Evolutionary conservation across 768 basidiomycete genomes (phyloP).

Genomic region (Favolaschia claudopus): DNA sequence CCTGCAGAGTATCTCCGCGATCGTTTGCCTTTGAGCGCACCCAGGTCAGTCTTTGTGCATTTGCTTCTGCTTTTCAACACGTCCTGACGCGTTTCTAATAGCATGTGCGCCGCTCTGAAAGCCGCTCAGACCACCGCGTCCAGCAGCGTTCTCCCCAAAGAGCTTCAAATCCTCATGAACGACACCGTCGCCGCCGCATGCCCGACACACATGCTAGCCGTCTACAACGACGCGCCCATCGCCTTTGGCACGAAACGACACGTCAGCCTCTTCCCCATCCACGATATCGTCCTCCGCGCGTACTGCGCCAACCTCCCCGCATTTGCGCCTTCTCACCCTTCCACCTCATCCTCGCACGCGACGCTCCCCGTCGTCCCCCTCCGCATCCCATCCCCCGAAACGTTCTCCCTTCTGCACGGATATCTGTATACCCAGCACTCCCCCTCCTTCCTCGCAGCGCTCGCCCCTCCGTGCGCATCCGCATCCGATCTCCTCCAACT

Average conservation of each 20-base stretch:
- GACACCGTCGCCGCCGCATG: slow-evolving; percentile 25
- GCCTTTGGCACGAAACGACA: slow-evolving; percentile 26
- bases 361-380: slow-evolving; percentile 69
- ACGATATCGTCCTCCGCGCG: slow-evolving; percentile 51
- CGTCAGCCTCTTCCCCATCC: slow-evolving; percentile 49
- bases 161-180: slow-evolving; percentile 35
- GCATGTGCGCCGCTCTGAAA: slow-evolving; percentile 26
- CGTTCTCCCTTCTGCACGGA: slow-evolving; percentile 64
- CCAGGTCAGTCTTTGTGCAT: slow-evolving; percentile 26
- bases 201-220: slow-evolving; percentile 46
- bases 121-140: neutral
- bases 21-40: slow-evolving; percentile 10
- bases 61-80: neutral
- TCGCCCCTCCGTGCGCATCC: slow-evolving; percentile 38
- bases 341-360: neutral
- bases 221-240: slow-evolving; percentile 38
- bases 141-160: slow-evolving; percentile 23
- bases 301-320: slow-evolving; percentile 47
- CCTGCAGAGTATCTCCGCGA: slow-evolving; percentile 31
- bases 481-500: slow-evolving; percentile 22
- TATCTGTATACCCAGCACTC: slow-evolving; percentile 74
- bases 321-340: slow-evolving; percentile 32
- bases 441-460: slow-evolving; percentile 55
- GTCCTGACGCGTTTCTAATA: slow-evolving; percentile 12
- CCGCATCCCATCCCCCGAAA: slow-evolving; percentile 65